phyloP scores from a whole-genome alignment of 2,329 filamentous ascomycete genomes.

The Hymenoscyphus albidus region DNA sequence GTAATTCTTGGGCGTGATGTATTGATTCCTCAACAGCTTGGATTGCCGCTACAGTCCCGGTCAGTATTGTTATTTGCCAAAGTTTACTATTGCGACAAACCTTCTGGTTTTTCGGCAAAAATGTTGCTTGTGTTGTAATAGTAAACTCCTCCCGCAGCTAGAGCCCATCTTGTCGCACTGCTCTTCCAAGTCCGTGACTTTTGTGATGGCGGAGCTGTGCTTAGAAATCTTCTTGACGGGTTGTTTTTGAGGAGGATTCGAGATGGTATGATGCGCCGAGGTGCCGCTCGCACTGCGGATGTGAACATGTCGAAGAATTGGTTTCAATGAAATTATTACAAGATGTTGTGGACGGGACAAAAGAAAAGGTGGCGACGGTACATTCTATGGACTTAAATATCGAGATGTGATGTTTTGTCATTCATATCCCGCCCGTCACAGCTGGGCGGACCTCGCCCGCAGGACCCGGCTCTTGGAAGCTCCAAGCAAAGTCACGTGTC shows the following conservation, averaged over 20 bases:
- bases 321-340: slow-evolving; percentile 12
- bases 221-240: slow-evolving; percentile 47
- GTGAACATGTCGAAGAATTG: slow-evolving; percentile 28
- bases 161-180: slow-evolving; percentile 65
- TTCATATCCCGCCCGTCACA: slow-evolving; percentile 13
- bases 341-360: slow-evolving; percentile 18
- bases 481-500: slow-evolving; percentile 10
- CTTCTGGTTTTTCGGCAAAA: slow-evolving; percentile 76
- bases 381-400: slow-evolving; percentile 18
- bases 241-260: slow-evolving; percentile 16
- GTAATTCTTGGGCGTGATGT: slow-evolving; percentile 42
- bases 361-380: slow-evolving; percentile 22
- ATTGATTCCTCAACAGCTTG: slow-evolving; percentile 37
- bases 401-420: slow-evolving; percentile 28
- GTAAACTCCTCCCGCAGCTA: slow-evolving; percentile 76
- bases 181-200: slow-evolving; percentile 81
- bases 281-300: slow-evolving; percentile 26
- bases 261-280: slow-evolving; percentile 24
- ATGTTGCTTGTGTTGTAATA: slow-evolving; percentile 89
- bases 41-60: slow-evolving; percentile 25
- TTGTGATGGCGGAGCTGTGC: slow-evolving; percentile 53
- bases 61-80: background rate
- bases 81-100: slow-evolving; percentile 49
- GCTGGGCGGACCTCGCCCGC: background rate
- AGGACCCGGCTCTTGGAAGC: background rate